Conservation (phyloP, 2,329 filamentous ascomycete species). For the Periconia macrospinosa region DNA sequence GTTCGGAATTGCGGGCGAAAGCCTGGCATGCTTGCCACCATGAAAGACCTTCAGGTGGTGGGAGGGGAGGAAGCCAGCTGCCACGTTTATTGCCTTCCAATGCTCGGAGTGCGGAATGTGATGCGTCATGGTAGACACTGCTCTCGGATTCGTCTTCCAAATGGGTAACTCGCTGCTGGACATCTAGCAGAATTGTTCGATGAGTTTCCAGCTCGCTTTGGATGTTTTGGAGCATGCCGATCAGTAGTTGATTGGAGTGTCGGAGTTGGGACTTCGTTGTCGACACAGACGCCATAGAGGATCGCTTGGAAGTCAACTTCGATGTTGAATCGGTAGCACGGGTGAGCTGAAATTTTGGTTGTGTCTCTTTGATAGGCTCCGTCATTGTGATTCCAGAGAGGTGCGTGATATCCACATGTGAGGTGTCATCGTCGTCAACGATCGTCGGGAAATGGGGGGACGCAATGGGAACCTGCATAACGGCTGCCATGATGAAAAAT, state of each 20-base stretch:
- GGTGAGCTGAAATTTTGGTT: constrained; percentile 14
- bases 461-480: constrained; percentile 11
- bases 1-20: constrained; percentile 28
- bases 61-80: constrained; percentile 8
- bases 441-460: constrained; percentile 11
- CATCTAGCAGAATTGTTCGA: constrained; percentile 28
- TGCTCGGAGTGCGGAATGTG: constrained; percentile 12
- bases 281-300: constrained; percentile 20
- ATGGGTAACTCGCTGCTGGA: constrained; percentile 30
- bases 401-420: constrained; percentile 16
- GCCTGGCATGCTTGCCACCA: constrained; percentile 35
- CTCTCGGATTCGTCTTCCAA: constrained; percentile 25
- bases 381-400: constrained; percentile 29
- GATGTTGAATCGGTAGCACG: constrained; percentile 12
- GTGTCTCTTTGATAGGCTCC: constrained; percentile 15
- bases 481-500: constrained; percentile 16
- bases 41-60: constrained; percentile 15
- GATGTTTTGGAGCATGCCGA: constrained; percentile 33
- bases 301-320: constrained; percentile 17
- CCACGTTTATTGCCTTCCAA: constrained; percentile 10
- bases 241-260: constrained; percentile 26
- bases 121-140: constrained; percentile 9
- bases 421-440: not conserved
- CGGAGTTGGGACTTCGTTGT: constrained; percentile 29
- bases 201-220: constrained; percentile 29